Percentiles rank a stretch among this genome's conserved stretches.
Evolutionary conservation across 2,329 filamentous ascomycete genomes (phyloP).

Genomic region (Penicillium griseofulvum): DNA sequence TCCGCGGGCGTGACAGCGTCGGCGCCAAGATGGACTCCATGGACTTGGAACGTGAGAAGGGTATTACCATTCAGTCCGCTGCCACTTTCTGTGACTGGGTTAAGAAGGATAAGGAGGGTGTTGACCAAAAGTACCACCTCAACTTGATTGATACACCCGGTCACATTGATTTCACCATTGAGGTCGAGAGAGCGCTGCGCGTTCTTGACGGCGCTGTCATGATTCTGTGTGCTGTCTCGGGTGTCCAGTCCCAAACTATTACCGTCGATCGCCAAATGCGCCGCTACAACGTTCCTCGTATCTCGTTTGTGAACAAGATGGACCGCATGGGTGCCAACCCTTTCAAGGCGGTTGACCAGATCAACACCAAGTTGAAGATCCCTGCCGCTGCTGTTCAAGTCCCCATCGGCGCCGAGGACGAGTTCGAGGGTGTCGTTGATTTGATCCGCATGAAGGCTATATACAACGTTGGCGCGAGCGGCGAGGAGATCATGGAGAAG

Average conservation of each 20-base stretch:
- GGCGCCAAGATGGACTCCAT: constrained; percentile 99
- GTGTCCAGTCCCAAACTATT: constrained; percentile 96
- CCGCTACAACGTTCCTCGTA: constrained; percentile 90
- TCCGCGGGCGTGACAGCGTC: constrained; percentile 81
- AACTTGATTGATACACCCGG: constrained; percentile 98
- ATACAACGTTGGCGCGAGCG: constrained; percentile 83
- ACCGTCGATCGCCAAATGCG: constrained; percentile 99
- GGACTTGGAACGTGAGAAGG: constrained; percentile 97
- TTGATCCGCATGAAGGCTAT: constrained; percentile 88
- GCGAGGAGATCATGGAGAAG: constrained; percentile 70
- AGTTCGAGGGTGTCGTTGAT: constrained; percentile 89
- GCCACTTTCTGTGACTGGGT: constrained; percentile 97
- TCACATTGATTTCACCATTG: constrained; percentile 98
- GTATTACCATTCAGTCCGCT: constrained; percentile 97
- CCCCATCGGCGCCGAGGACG: constrained; percentile 87
- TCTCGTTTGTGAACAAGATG: constrained; percentile 99
- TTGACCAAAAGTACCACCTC: constrained; percentile 91
- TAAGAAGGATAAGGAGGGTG: constrained; percentile 71
- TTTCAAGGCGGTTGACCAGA: constrained; percentile 95
- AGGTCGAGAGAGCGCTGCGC: constrained; percentile 91
- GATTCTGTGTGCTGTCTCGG: constrained; percentile 96
- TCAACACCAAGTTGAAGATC: constrained; percentile 93
- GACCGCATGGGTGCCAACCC: constrained; percentile 98
- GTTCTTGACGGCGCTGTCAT: constrained; percentile 96
- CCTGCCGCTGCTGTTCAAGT: constrained; percentile 91